phyloP scores from a whole-genome alignment of 441 rosid genomes.

The Populus tomentosa region DNA sequence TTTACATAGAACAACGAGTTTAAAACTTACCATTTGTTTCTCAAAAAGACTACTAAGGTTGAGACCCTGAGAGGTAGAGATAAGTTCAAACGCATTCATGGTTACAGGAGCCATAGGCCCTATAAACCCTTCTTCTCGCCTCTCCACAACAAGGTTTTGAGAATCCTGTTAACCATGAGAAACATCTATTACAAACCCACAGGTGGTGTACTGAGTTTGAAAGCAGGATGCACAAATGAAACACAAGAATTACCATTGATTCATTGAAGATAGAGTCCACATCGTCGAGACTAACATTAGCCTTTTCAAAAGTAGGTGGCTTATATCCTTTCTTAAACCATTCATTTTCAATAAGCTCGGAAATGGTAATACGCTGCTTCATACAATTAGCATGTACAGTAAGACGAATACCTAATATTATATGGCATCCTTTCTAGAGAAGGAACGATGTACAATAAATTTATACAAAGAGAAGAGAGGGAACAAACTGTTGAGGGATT shows the following conservation, averaged over 20 bases:
- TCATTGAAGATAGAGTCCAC: slow-evolving; percentile 85
- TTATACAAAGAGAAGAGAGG: not conserved
- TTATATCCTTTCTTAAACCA: slow-evolving; percentile 99
- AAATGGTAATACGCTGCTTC: slow-evolving; percentile 75
- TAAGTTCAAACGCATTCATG: too few species aligned
- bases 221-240: not conserved
- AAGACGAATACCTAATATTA: not conserved
- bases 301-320: slow-evolving; percentile 76
- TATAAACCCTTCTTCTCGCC: too few species aligned
- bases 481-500: slow-evolving; percentile 73
- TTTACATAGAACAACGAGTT: too few species aligned
- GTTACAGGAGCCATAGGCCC: too few species aligned
- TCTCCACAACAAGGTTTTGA: slow-evolving; percentile 85
- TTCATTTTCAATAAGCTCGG: slow-evolving; percentile 86
- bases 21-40: too few species aligned
- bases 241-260: slow-evolving; percentile 47
- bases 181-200: slow-evolving; percentile 19
- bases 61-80: too few species aligned
- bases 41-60: too few species aligned
- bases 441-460: not conserved
- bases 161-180: slow-evolving; percentile 44
- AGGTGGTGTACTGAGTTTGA: not conserved
- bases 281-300: slow-evolving; percentile 70
- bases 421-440: not conserved
- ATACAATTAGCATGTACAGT: slow-evolving; percentile 22